phyloP scores from a whole-genome alignment of 352 stramenopile genomes.

The Elongisporangium senticosum region DNA sequence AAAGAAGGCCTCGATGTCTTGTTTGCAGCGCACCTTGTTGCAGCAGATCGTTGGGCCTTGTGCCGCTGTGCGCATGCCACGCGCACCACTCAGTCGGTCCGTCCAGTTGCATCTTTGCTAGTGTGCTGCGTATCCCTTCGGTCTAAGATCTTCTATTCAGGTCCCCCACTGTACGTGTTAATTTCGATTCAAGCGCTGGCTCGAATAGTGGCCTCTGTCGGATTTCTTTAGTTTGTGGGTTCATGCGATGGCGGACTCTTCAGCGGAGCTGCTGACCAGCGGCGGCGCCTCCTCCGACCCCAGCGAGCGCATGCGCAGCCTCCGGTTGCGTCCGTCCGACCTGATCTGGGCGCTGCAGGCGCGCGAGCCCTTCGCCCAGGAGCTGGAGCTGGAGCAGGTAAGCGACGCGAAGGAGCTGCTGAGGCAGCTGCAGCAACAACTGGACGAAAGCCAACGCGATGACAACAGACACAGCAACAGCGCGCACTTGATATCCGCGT shows the following conservation, averaged over 20 bases:
- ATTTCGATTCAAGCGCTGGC: not conserved
- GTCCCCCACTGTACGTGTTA: not conserved
- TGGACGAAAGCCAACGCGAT: not conserved
- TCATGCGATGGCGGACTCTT: not conserved
- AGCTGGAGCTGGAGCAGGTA: not conserved
- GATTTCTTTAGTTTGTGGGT: not conserved
- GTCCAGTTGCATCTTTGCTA: constrained; percentile 33
- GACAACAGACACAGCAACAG: not conserved
- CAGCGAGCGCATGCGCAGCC: not conserved
- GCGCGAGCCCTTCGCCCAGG: not conserved
- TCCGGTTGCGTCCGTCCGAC: not conserved
- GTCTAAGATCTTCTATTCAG: not conserved
- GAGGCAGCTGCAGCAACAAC: not conserved
- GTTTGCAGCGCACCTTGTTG: constrained; percentile 20
- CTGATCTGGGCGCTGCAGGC: not conserved
- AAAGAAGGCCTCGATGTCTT: not conserved
- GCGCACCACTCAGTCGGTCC: constrained; percentile 34
- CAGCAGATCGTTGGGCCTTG: constrained; percentile 31
- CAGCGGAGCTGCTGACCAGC: not conserved
- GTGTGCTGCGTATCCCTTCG: not conserved
- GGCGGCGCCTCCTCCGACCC: not conserved
- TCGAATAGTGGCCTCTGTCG: not conserved
- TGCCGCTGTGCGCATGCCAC: constrained; percentile 14
- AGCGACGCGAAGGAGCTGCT: not conserved
- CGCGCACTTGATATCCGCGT: not conserved